Evolutionary conservation across 169 alveolate genomes (phyloP).

Genomic region (Plasmodium yoelii): DNA sequence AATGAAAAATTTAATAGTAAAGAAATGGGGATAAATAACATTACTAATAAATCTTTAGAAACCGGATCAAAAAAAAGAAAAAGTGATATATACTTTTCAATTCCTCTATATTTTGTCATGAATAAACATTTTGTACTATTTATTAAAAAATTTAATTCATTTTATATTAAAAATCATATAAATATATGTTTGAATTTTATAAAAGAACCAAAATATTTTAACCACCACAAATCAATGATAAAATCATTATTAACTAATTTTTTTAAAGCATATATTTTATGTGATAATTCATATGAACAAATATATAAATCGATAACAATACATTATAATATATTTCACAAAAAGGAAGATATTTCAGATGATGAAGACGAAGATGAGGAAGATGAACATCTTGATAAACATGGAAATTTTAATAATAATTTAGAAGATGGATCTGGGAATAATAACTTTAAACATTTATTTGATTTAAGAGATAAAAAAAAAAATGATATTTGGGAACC

Average conservation of each 20-base stretch:
- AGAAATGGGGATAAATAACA: neutral
- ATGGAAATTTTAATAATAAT: neutral
- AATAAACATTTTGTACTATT: constrained; percentile 51
- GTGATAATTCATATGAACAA: constrained; percentile 1
- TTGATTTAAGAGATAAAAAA: neutral
- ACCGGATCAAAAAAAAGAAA: constrained; percentile 21
- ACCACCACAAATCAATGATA: constrained; percentile 22
- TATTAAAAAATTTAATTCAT: constrained; percentile 51
- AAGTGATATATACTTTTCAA: constrained; percentile 47
- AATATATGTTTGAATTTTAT: constrained; percentile 46
- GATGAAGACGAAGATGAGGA: constrained; percentile 28
- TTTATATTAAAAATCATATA: constrained; percentile 54
- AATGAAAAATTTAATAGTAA: constrained; percentile 11
- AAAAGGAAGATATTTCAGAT: neutral
- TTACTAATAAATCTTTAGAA: neutral
- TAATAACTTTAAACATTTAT: neutral
- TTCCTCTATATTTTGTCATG: constrained; percentile 62
- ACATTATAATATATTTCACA: constrained; percentile 14
- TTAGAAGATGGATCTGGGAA: neutral
- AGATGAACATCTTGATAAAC: constrained; percentile 11
- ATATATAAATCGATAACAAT: constrained; percentile 30
- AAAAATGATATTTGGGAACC: neutral
- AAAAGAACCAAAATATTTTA: constrained; percentile 52
- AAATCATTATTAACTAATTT: constrained; percentile 57
- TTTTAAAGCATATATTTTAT: constrained; percentile 45